A percentile compares a stretch with the other conserved stretches of the same genome.
Conservation (phyloP, 169 alveolate species). For the Nephromyces sp. region DNA sequence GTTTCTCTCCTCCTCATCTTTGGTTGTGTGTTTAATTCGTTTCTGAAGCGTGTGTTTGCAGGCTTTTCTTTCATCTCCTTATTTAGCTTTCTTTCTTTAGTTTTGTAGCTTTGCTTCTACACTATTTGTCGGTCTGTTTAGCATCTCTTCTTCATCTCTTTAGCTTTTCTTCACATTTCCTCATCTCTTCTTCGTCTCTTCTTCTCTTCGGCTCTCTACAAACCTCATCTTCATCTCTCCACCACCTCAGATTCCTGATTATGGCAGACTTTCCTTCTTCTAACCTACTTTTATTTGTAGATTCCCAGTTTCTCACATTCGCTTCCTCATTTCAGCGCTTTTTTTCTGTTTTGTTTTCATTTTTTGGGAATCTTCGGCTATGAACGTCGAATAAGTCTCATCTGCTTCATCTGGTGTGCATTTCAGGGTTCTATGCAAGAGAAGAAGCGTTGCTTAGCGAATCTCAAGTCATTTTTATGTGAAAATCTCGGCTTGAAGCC, state of each 20-base stretch:
- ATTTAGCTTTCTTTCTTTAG: too few species aligned
- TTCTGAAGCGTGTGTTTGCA: too few species aligned
- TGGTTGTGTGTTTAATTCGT: too few species aligned
- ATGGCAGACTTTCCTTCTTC: neutral
- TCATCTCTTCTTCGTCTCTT: neutral
- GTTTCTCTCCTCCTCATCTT: too few species aligned
- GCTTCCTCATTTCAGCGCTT: neutral
- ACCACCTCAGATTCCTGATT: neutral
- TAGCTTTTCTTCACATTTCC: neutral
- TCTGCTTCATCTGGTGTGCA: neutral
- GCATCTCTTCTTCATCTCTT: too few species aligned
- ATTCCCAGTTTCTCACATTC: neutral
- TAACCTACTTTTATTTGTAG: neutral
- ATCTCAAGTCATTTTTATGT: too few species aligned
- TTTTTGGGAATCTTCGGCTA: neutral
- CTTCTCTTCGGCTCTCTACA: neutral
- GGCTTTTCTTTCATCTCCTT: too few species aligned
- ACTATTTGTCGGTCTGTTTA: too few species aligned
- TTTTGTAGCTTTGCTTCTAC: too few species aligned
- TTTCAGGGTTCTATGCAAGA: neutral
- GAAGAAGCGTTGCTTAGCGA: too few species aligned
- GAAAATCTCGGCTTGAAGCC: too few species aligned
- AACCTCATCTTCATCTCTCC: neutral
- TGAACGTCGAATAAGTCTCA: neutral
- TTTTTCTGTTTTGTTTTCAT: neutral